Percentiles rank a stretch among this genome's conserved stretches.
Conservation (phyloP, 2,329 filamentous ascomycete species). For the Alternaria tenuissima region DNA sequence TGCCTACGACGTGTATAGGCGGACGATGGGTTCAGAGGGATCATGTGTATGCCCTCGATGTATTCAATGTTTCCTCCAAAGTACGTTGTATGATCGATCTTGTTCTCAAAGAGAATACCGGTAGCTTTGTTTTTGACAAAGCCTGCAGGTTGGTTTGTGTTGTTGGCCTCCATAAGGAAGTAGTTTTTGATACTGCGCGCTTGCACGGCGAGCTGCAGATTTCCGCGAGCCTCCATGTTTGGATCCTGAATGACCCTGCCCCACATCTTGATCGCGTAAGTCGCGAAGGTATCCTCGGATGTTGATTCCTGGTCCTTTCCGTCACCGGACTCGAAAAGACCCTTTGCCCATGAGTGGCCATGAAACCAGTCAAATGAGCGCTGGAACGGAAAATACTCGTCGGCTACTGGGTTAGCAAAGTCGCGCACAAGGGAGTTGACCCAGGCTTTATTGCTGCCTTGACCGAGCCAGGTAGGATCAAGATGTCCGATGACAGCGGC, state of each 20-base stretch:
- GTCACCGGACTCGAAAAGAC: conserved; percentile 75
- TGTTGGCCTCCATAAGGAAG: conserved; percentile 79
- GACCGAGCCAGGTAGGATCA: conserved; percentile 75
- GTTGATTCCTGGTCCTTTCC: conserved; percentile 91
- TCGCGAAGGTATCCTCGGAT: conserved; percentile 90
- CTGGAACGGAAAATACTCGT: conserved; percentile 78
- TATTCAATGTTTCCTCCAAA: conserved; percentile 76
- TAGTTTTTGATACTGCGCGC: conserved; percentile 78
- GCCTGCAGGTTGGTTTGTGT: conserved; percentile 74
- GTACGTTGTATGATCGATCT: conserved; percentile 89
- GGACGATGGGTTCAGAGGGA: conserved; percentile 76
- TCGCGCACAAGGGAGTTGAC: conserved; percentile 87
- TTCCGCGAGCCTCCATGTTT: conserved; percentile 80
- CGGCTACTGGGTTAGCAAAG: conserved; percentile 76
- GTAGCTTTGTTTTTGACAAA: conserved; percentile 85
- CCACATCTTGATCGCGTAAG: conserved; percentile 95
- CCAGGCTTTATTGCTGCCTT: conserved; percentile 74
- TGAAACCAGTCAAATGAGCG: conserved; percentile 84
- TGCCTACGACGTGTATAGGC: conserved; percentile 71
- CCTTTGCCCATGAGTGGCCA: conserved; percentile 94
- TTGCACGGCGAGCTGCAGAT: conserved; percentile 83
- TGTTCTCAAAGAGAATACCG: conserved; percentile 89
- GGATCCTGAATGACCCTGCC: conserved; percentile 76
- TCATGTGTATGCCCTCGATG: conserved; percentile 82
- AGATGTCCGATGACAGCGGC: conserved; percentile 86